phyloP scores from a whole-genome alignment of 2,329 filamentous ascomycete species.

The Tolypocladium cylindrosporum region DNA sequence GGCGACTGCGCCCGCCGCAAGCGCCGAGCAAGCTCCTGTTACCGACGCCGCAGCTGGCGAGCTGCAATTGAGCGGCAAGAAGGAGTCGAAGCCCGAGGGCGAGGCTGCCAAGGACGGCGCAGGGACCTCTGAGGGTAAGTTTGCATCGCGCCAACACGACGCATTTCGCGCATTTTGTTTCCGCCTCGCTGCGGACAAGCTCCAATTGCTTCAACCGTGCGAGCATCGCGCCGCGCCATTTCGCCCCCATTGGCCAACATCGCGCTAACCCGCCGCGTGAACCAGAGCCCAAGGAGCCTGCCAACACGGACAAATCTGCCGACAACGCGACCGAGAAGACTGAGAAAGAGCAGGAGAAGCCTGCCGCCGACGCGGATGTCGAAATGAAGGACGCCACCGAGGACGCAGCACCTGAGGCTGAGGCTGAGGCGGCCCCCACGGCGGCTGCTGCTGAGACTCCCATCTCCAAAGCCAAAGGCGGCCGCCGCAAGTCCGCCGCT shows the following conservation, averaged over 20 bases:
- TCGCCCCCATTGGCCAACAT: conserved; percentile 4
- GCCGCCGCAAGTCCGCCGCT: conserved; percentile 67
- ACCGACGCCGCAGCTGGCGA: conserved; percentile 13
- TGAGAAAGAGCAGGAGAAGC: conserved; percentile 12
- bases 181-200: not conserved
- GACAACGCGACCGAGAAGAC: conserved; percentile 18
- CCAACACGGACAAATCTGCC: conserved; percentile 18
- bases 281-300: conserved; percentile 16
- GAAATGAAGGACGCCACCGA: conserved; percentile 40
- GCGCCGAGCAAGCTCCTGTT: conserved; percentile 18
- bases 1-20: conserved; percentile 19
- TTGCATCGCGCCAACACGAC: not conserved
- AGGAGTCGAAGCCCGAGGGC: conserved; percentile 11
- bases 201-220: not conserved
- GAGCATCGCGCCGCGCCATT: not conserved
- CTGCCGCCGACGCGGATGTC: conserved; percentile 26
- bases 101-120: conserved; percentile 17
- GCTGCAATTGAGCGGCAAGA: conserved; percentile 10
- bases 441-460: conserved; percentile 17
- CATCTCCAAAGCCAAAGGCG: conserved; percentile 34
- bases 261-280: conserved; percentile 16
- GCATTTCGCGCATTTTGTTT: not conserved
- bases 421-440: conserved; percentile 14
- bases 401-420: conserved; percentile 17
- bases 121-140: conserved; percentile 22